Evolutionary conservation across 345 rosid species (phyloP).

Genomic region (Arabidopsis arenosa): DNA sequence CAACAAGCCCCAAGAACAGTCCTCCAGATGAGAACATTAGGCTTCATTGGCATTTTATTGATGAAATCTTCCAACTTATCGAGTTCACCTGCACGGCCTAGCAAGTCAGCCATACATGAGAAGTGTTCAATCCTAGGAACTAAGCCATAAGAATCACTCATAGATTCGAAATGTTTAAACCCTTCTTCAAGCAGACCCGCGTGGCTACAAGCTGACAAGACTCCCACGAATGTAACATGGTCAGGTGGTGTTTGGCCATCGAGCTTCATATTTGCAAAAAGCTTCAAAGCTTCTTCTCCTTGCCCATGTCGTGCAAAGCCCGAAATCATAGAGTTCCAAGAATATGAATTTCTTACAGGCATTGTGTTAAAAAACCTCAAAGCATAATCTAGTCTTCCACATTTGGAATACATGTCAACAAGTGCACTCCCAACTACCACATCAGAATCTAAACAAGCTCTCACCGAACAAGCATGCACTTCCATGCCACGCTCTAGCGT

Average conservation of each 20-base stretch:
- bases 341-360: slow-evolving; percentile 80
- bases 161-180: slow-evolving; percentile 68
- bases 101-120: slow-evolving; percentile 91
- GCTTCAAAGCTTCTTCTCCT: slow-evolving; percentile 71
- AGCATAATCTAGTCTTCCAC: slow-evolving; percentile 93
- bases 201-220: slow-evolving; percentile 94
- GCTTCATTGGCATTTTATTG: slow-evolving; percentile 67
- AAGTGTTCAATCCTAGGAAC: slow-evolving; percentile 77
- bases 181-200: slow-evolving; percentile 82
- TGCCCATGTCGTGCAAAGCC: slow-evolving; percentile 89
- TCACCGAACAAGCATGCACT: slow-evolving; percentile 80
- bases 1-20: slow-evolving; percentile 86
- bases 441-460: slow-evolving; percentile 78
- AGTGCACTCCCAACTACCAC: slow-evolving; percentile 94
- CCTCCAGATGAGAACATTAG: slow-evolving; percentile 89
- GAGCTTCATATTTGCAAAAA: slow-evolving; percentile 69
- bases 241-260: slow-evolving; percentile 65
- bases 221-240: slow-evolving; percentile 93
- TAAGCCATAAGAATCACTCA: slow-evolving; percentile 63
- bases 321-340: slow-evolving; percentile 96
- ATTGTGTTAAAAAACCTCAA: slow-evolving; percentile 68
- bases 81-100: slow-evolving; percentile 87
- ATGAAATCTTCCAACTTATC: slow-evolving; percentile 75
- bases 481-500: slow-evolving; percentile 94
- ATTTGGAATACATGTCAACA: slow-evolving; percentile 94